Evolutionary conservation across 768 basidiomycete species (phyloP).

Genomic region (Agaricus bisporus): DNA sequence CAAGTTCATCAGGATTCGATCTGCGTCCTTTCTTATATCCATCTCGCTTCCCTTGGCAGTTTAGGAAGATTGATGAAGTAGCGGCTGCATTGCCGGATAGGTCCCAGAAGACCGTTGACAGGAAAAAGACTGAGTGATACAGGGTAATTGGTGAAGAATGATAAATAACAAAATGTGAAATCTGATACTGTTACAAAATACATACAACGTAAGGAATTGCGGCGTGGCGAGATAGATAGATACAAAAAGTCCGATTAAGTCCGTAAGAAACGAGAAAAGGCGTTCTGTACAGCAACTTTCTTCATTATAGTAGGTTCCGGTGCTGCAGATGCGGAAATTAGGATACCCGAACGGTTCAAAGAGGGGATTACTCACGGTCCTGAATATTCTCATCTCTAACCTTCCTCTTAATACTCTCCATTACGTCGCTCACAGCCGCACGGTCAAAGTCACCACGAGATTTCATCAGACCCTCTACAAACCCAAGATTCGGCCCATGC

Average conservation of each 20-base stretch:
- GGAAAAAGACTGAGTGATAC: constrained; percentile 36
- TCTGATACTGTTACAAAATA: constrained; percentile 1
- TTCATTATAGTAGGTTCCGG: constrained; percentile 88
- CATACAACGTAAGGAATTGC: constrained; percentile 6
- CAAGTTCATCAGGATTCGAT: constrained; percentile 67
- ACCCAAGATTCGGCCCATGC: constrained; percentile 88
- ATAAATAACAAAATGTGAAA: too few species aligned
- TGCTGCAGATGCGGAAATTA: constrained; percentile 36
- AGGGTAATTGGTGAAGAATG: not conserved
- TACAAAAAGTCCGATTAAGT: constrained; percentile 23
- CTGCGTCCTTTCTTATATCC: constrained; percentile 95
- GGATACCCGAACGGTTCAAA: too few species aligned
- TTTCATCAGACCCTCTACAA: constrained; percentile 87
- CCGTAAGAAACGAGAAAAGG: constrained; percentile 72
- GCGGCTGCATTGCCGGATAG: constrained; percentile 73
- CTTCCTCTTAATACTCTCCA: constrained; percentile 90
- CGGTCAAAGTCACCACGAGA: constrained; percentile 88
- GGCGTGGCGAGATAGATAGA: not conserved
- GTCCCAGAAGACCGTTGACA: constrained; percentile 35
- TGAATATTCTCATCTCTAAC: constrained; percentile 82
- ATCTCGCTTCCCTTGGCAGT: constrained; percentile 94
- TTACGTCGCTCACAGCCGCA: constrained; percentile 81
- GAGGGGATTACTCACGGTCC: constrained; percentile 76
- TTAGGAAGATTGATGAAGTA: constrained; percentile 88
- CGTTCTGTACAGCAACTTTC: constrained; percentile 72